Base-by-base conservation (phyloP, 2,329 filamentous ascomycete species). In the Epichloe bromicola region DNA sequence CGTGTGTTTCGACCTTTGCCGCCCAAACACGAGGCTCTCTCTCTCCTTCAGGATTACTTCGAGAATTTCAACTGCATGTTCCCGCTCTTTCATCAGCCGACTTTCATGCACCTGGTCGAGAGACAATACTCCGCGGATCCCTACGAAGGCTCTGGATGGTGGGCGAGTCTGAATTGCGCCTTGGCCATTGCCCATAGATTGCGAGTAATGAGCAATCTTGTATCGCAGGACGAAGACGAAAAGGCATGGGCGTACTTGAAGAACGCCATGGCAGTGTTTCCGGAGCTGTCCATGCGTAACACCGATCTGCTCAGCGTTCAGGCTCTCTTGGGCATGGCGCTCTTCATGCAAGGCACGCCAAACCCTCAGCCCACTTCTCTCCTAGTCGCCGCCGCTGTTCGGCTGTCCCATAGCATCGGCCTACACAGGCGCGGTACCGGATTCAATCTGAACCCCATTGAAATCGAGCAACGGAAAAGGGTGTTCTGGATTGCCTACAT, bases 11-110 rank as follows among this genome's bases (percentile, higher is more conserved):
- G 85, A 54, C 84, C 82, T 15, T 68, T 97, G 34, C 93, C 93
- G 3, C 75, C 86, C 1, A 94, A 94, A 66, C 75, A 82, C n/a
- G 90, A 96, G 68, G 88, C 89, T 1, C 67, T 94, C 54, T 94
- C 88, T 1, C 72, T 97, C 38, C 79, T 96, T 54, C 88, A 86
- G 66, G 93, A 98, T 66, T 98, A 85, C 63, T 98, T 98, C 58
- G 88, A 95, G 62, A 96, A 96, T 69, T 97, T 98, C 76, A 98
- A 98, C 72, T 93, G 88, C 79, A 91, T 97, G 79, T 95, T 97
- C 63, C 93, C 93, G 5, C 74, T 98, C 4, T 98, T 95, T 62
- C 93, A 98, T 66, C 90, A 96, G 65, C 90, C 91, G 1, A 97
- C 93, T 0, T 98, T 98, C 63, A 97, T 97, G 88, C 90, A 96